Evolutionary conservation across 371 early-diverging fungal genomes (phyloP).

Genomic region (Umbelopsis sp.): DNA sequence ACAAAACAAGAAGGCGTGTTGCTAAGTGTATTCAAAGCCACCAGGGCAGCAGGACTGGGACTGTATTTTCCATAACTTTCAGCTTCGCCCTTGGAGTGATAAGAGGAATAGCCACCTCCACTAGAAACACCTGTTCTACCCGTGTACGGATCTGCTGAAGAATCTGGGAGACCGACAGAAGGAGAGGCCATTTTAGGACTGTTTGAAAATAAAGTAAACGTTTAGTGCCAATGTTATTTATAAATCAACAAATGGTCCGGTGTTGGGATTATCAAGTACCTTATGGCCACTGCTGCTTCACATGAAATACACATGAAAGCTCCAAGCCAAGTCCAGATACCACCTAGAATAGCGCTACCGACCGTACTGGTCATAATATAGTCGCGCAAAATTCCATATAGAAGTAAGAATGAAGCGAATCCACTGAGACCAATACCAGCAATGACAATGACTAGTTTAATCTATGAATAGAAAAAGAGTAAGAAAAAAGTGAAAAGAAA

Average conservation of each 20-base stretch:
- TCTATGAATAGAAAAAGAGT: not conserved
- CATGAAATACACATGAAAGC: slow-evolving; percentile 28
- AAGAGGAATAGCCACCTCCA: not conserved
- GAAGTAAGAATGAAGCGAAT: slow-evolving; percentile 31
- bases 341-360: slow-evolving; percentile 28
- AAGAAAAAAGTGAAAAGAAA: too few species aligned
- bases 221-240: not conserved
- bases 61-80: slow-evolving; percentile 3
- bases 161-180: slow-evolving; percentile 12
- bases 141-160: slow-evolving; percentile 14
- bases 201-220: not conserved
- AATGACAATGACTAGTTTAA: slow-evolving; percentile 27
- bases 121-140: not conserved
- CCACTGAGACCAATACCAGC: slow-evolving; percentile 29
- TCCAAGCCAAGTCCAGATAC: slow-evolving; percentile 33
- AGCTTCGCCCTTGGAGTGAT: not conserved
- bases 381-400: slow-evolving; percentile 35
- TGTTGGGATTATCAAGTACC: slow-evolving; percentile 20
- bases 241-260: not conserved
- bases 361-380: slow-evolving; percentile 28
- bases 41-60: slow-evolving; percentile 10
- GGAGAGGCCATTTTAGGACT: slow-evolving; percentile 15
- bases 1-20: not conserved
- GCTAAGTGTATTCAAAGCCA: not conserved
- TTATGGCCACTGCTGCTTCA: slow-evolving; percentile 34